These are phyloP conservation scores for Chaetoceros muelleri DNA, from an alignment of 108 stramenopile species.

Conservation along the genomic window DNA sequence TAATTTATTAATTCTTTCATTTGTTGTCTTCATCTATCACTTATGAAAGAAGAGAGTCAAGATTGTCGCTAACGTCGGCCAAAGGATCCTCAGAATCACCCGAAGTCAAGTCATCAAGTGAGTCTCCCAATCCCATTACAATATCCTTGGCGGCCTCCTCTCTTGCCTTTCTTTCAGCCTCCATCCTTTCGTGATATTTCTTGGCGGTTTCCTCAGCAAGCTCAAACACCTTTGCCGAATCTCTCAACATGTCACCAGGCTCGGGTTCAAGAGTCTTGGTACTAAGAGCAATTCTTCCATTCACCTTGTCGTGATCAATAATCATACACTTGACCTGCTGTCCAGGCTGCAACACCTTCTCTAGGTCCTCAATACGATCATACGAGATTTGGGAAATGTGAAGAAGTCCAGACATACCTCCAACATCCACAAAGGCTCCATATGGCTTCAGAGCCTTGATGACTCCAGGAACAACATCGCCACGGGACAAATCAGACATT, in stretches of 20 bases:
- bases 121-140: slow-evolving; percentile 87
- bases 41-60: slow-evolving; percentile 75
- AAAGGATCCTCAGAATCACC: slow-evolving; percentile 31
- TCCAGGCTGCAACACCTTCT: slow-evolving; percentile 80
- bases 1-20: not conserved
- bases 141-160: slow-evolving; percentile 90
- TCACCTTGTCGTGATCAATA: slow-evolving; percentile 94
- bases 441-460: slow-evolving; percentile 96
- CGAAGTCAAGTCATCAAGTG: slow-evolving; percentile 63
- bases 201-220: slow-evolving; percentile 84
- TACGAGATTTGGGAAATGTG: slow-evolving; percentile 98
- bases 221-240: slow-evolving; percentile 76
- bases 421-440: slow-evolving; percentile 95
- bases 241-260: slow-evolving; percentile 94
- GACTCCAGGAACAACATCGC: slow-evolving; percentile 83
- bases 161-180: slow-evolving; percentile 85
- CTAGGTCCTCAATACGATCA: slow-evolving; percentile 91
- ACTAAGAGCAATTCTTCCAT: slow-evolving; percentile 88
- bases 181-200: slow-evolving; percentile 84
- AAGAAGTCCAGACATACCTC: slow-evolving; percentile 92
- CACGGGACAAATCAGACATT: slow-evolving; percentile 86
- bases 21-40: not conserved
- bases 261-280: slow-evolving; percentile 96
- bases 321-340: slow-evolving; percentile 96
- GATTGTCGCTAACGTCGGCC: slow-evolving; percentile 63